These are phyloP conservation scores for Ensete ventricosum DNA, from an alignment of 176 grass and related monocot genomes.

Conservation along the genomic window DNA sequence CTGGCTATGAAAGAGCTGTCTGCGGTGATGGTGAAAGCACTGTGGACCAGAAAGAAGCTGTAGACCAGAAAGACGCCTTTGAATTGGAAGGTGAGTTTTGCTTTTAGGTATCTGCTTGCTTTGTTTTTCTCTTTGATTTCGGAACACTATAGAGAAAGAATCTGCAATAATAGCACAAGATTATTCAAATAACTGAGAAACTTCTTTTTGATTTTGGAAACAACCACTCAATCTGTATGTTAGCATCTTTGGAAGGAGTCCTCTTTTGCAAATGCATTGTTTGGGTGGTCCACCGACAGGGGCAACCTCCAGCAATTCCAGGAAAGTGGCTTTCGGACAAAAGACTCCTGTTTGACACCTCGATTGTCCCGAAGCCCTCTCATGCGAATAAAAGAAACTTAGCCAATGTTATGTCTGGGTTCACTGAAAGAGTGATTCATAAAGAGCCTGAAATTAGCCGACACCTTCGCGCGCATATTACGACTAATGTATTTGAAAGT, in stretches of 20 bases:
- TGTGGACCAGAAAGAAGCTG: too few species aligned
- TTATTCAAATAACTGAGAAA: too few species aligned
- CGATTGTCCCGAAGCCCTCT: neutral
- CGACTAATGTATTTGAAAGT: neutral
- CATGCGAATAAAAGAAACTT: neutral
- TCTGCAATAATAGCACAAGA: too few species aligned
- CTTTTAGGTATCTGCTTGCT: too few species aligned
- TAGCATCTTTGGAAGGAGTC: too few species aligned
- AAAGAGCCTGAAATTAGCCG: neutral
- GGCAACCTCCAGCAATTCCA: neutral
- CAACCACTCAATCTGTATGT: too few species aligned
- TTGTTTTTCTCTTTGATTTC: too few species aligned
- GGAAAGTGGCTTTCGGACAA: neutral
- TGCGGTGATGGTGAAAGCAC: too few species aligned
- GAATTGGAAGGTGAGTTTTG: too few species aligned
- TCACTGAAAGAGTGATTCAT: neutral
- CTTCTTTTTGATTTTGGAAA: accelerated
- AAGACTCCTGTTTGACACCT: neutral
- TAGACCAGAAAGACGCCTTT: too few species aligned
- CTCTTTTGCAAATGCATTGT: neutral
- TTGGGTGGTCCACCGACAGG: neutral
- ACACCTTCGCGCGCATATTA: neutral
- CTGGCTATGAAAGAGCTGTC: too few species aligned
- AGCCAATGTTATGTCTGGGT: neutral
- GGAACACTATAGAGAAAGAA: too few species aligned